Base-by-base conservation (phyloP, 345 rosid genomes). In the Punica granatum region DNA sequence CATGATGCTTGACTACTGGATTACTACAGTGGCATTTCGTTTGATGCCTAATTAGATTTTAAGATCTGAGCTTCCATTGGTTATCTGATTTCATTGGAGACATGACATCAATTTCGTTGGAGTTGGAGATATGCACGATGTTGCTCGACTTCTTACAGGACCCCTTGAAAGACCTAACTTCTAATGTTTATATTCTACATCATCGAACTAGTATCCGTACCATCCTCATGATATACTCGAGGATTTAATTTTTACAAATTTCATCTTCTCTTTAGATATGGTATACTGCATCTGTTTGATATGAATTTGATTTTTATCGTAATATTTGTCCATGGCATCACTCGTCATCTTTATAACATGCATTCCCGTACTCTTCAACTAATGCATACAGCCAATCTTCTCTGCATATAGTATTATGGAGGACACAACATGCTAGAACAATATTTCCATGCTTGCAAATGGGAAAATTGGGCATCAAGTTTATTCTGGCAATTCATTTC, bases 301-400 rank as follows among this genome's bases (percentile, higher is more conserved):
- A 14, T 62, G 65, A 3, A 54, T 56, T 26, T 37, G 18, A 31
- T 76, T 43, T 53, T 11, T 37, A 60, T 33, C 67, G 72, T 77
- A 82, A 64, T 82, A 60, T 66, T 79, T 53, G 86, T 69, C 60
- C 83, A 82, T 65, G 86, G 86, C 39, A 82, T 82, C 60, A 79
- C 81, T 64, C 74, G 70, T 21, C 81, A n/a, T n/a, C n/a, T n/a
- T n/a, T n/a, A n/a, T n/a, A n/a, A n/a, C n/a, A n/a, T n/a, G n/a
- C n/a, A n/a, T n/a, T n/a, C n/a, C n/a, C n/a, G n/a, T n/a, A n/a
- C n/a, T n/a, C n/a, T n/a, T n/a, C n/a, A n/a, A n/a, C n/a, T n/a
- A n/a, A n/a, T n/a, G n/a, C n/a, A n/a, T n/a, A n/a, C n/a, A n/a
- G n/a, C n/a, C n/a, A n/a, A n/a, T n/a, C n/a, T n/a, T n/a, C n/a